These are phyloP conservation scores for Gonapodya prolifera DNA, from an alignment of 192 early-diverging fungal genomes.

Conservation along the genomic window DNA sequence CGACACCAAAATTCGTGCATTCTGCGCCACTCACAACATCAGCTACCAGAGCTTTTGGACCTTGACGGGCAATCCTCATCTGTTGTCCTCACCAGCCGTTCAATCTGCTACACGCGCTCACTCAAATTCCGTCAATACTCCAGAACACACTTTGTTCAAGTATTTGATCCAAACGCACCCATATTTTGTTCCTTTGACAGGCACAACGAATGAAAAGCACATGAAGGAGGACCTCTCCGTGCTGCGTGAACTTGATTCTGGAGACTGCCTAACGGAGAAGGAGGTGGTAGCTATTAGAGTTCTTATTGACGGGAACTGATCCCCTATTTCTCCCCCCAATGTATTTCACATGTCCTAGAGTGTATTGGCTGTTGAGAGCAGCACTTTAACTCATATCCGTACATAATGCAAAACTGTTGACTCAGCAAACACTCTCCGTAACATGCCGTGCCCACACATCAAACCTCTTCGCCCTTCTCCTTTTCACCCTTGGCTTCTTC, in stretches of 20 bases:
- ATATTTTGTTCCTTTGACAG: neutral
- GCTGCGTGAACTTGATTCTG: neutral
- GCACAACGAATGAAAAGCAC: neutral
- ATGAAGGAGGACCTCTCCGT: neutral
- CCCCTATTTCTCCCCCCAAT: neutral
- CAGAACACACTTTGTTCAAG: neutral
- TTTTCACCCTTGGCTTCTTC: neutral
- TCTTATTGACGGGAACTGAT: neutral
- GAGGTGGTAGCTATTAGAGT: neutral
- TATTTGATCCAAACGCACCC: neutral
- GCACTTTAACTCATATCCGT: too few species aligned
- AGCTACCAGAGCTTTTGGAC: slow-evolving; percentile 1
- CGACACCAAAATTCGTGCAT: neutral
- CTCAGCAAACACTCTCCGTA: too few species aligned
- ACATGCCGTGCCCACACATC: too few species aligned
- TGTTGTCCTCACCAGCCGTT: neutral
- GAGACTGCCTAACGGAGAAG: neutral
- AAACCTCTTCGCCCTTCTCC: too few species aligned
- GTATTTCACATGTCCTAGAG: too few species aligned
- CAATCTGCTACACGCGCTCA: neutral
- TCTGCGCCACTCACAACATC: neutral
- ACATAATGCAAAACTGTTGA: too few species aligned
- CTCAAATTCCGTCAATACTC: neutral
- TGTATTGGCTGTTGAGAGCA: too few species aligned
- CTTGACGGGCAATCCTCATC: neutral